These are phyloP conservation scores for Karstenula rhodostoma DNA, from an alignment of 2,329 filamentous ascomycete species.

Conservation along the genomic window DNA sequence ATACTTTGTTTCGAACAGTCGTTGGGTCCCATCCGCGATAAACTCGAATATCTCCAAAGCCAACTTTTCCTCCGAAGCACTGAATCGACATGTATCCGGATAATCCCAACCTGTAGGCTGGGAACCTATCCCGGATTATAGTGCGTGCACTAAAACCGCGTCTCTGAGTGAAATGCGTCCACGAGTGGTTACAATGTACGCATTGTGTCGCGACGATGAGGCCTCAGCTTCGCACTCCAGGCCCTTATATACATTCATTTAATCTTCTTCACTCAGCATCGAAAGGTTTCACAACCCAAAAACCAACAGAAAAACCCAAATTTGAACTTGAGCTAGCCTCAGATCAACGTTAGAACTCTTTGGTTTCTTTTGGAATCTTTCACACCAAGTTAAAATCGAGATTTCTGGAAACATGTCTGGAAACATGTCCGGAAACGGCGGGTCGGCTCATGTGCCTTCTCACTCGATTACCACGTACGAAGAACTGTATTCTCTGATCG, in stretches of 20 bases:
- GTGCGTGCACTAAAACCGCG: not conserved
- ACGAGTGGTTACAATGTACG: not conserved
- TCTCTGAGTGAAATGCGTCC: not conserved
- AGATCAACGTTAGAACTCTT: not conserved
- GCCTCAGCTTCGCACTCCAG: not conserved
- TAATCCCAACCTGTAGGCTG: not conserved
- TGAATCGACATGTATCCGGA: not conserved
- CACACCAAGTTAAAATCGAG: not conserved
- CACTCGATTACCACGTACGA: not conserved
- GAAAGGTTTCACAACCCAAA: not conserved
- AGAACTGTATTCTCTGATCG: not conserved
- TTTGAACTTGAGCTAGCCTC: not conserved
- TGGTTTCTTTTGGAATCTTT: not conserved
- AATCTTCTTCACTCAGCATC: not conserved
- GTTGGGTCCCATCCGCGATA: too few species aligned
- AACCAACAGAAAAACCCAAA: not conserved
- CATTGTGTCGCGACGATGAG: not conserved
- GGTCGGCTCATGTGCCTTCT: not conserved
- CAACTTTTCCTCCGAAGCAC: too few species aligned
- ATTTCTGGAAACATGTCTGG: not conserved
- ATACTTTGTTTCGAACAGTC: too few species aligned
- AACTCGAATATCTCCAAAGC: too few species aligned
- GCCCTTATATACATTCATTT: not conserved
- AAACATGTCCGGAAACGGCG: not conserved
- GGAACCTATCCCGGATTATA: too few species aligned